Percentiles rank a stretch among this genome's conserved stretches.
Evolutionary conservation across 495 filamentous ascomycete genomes (phyloP).

Genomic region (Clohesyomyces aquaticus): DNA sequence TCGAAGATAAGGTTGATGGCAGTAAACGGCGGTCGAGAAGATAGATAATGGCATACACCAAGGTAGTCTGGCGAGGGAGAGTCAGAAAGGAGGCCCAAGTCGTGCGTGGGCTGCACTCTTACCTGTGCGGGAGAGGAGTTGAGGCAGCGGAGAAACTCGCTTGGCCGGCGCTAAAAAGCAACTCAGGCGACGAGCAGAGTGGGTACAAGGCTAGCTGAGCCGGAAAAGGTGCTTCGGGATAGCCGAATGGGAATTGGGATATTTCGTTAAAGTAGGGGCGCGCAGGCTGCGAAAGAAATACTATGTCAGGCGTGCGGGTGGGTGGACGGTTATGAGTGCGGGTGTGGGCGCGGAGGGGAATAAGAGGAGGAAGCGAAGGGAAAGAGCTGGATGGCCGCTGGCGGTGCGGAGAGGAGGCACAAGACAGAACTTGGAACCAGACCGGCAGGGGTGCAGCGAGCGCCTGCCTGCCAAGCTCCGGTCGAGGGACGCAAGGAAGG

Average conservation of each 20-base stretch:
- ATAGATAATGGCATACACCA: neutral
- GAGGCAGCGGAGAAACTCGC: conserved; percentile 26
- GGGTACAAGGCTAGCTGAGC: conserved; percentile 11
- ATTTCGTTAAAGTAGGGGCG: neutral
- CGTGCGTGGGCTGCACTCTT: conserved; percentile 18
- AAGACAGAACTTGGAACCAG: conserved; percentile 5
- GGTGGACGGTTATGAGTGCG: neutral
- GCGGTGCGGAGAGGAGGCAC: neutral
- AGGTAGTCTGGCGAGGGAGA: neutral
- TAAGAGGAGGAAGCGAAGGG: neutral
- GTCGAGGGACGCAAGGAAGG: conserved; percentile 20
- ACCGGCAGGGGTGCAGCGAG: neutral
- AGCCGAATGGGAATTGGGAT: conserved; percentile 10
- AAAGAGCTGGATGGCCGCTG: neutral
- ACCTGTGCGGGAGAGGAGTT: conserved; percentile 15
- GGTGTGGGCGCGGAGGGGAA: neutral
- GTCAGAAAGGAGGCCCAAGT: conserved; percentile 24
- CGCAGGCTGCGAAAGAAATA: neutral
- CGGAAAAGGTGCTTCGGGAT: neutral
- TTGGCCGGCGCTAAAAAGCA: conserved; percentile 33
- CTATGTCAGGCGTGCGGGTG: neutral
- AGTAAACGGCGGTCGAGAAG: neutral
- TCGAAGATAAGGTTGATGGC: conserved; percentile 7
- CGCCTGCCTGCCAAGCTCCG: neutral
- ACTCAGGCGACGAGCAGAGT: neutral